Evolutionary conservation across 305 asterid species (phyloP).

Genomic region (Fraxinus angustifolia): DNA sequence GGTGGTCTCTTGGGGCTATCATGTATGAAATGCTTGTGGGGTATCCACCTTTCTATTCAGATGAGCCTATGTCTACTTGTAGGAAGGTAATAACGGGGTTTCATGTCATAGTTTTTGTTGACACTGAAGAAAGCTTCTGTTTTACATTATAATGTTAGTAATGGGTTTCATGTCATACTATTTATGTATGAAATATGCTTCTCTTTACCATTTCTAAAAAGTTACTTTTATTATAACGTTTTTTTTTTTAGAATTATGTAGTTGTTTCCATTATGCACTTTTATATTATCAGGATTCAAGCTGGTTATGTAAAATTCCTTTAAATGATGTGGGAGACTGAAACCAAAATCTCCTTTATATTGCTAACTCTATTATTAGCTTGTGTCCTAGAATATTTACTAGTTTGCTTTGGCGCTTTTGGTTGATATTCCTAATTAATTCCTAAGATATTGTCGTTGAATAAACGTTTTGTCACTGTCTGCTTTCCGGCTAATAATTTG

Average conservation of each 20-base stretch:
- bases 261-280: neutral
- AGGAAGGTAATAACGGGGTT: constrained; percentile 34
- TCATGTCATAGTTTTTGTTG: neutral
- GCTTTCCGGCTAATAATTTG: neutral
- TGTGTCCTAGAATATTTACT: neutral
- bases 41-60: constrained; percentile 46
- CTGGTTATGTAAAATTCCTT: neutral
- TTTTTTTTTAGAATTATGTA: neutral
- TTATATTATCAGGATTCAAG: neutral
- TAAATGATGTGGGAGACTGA: neutral
- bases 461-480: neutral
- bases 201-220: neutral
- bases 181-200: neutral
- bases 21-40: constrained; percentile 53
- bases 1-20: constrained; percentile 51
- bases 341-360: neutral
- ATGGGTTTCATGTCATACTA: neutral
- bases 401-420: neutral
- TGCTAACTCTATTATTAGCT: neutral
- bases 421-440: neutral
- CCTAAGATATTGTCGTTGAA: neutral
- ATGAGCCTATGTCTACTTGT: constrained; percentile 42
- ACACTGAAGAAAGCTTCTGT: neutral
- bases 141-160: neutral
- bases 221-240: neutral